Evolutionary conservation across 2,329 filamentous ascomycete genomes (phyloP).

Genomic region (Beauveria brongniartii): DNA sequence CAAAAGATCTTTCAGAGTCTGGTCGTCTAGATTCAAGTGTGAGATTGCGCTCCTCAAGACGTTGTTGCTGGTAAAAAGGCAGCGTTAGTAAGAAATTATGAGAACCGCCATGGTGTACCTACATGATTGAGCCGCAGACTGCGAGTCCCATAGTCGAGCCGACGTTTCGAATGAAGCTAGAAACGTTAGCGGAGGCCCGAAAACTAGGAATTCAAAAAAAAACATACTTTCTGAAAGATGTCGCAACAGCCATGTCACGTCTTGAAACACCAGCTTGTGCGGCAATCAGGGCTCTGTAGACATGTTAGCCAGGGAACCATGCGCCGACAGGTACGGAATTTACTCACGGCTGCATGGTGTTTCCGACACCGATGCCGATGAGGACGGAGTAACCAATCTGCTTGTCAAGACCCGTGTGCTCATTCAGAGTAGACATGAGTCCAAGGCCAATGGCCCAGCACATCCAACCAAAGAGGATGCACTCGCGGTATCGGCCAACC

Average conservation of each 20-base stretch:
- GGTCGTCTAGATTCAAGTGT: constrained; percentile 17
- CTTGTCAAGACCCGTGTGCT: constrained; percentile 39
- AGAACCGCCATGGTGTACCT: constrained; percentile 1
- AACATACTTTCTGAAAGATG: constrained; percentile 34
- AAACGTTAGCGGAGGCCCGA: not conserved
- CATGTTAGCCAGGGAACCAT: constrained; percentile 1
- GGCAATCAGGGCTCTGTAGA: constrained; percentile 36
- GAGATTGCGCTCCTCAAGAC: constrained; percentile 24
- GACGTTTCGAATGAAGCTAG: constrained; percentile 32
- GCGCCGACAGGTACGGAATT: not conserved
- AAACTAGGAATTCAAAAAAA: accelerated
- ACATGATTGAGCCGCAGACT: constrained; percentile 32
- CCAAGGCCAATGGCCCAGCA: constrained; percentile 45
- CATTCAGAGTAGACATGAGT: constrained; percentile 42
- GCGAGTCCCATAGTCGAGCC: constrained; percentile 32
- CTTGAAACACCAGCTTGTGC: constrained; percentile 48
- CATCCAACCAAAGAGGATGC: constrained; percentile 45
- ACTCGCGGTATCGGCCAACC: constrained; percentile 44
- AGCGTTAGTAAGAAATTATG: not conserved
- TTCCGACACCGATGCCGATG: constrained; percentile 43
- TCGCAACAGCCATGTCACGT: constrained; percentile 34
- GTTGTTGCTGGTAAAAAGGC: constrained; percentile 26
- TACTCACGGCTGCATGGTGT: constrained; percentile 41
- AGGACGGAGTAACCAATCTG: constrained; percentile 47
- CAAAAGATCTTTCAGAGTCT: constrained; percentile 21